These are phyloP conservation scores for Apophysomyces variabilis DNA, from an alignment of 371 early-diverging fungal genomes.

Conservation along the genomic window DNA sequence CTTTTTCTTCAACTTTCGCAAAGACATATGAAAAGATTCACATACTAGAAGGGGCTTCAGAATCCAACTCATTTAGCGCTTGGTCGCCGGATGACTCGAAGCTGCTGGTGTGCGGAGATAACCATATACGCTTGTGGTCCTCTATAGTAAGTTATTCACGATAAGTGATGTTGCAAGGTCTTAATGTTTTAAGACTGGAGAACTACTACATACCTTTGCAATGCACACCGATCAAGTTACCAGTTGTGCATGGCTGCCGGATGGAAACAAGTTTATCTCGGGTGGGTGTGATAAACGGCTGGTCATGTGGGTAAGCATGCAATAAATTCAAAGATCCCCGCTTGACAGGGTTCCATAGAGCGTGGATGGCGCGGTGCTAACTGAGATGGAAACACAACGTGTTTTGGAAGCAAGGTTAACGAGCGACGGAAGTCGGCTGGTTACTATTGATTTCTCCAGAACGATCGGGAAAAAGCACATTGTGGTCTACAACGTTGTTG, in stretches of 20 bases:
- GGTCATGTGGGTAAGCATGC: slow-evolving; percentile 67
- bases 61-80: slow-evolving; percentile 75
- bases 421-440: slow-evolving; percentile 71
- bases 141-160: slow-evolving; percentile 54
- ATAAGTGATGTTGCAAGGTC: not conserved
- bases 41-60: slow-evolving; percentile 54
- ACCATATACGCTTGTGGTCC: slow-evolving; percentile 82
- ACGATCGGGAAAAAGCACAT: slow-evolving; percentile 43
- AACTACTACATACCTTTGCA: slow-evolving; percentile 48
- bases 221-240: slow-evolving; percentile 78
- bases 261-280: slow-evolving; percentile 76
- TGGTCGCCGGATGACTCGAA: slow-evolving; percentile 89
- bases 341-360: slow-evolving; percentile 31
- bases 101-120: slow-evolving; percentile 85
- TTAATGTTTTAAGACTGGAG: slow-evolving; percentile 53
- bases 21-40: slow-evolving; percentile 51
- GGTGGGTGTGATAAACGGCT: slow-evolving; percentile 79
- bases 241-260: slow-evolving; percentile 85
- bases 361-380: slow-evolving; percentile 64
- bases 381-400: slow-evolving; percentile 72
- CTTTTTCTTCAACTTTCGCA: too few relatives aligned
- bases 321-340: not conserved
- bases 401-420: slow-evolving; percentile 87
- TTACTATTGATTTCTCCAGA: slow-evolving; percentile 74
- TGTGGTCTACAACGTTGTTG: slow-evolving; percentile 70